These are phyloP conservation scores for Nothopassalora personata DNA, from an alignment of 2,329 filamentous ascomycete genomes.

Conservation along the genomic window DNA sequence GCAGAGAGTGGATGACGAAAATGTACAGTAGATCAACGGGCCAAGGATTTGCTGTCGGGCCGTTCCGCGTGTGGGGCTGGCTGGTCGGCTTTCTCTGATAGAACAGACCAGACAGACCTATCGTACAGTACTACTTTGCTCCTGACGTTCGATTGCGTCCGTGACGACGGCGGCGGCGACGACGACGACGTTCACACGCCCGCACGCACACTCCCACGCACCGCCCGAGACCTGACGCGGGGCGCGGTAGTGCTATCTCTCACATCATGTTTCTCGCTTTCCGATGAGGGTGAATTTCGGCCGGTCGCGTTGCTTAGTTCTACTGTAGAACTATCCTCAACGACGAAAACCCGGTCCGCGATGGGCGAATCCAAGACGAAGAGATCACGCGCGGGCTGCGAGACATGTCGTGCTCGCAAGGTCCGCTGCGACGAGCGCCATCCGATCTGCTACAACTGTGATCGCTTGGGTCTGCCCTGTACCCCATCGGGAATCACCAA, in stretches of 20 bases:
- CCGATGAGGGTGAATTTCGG: not conserved
- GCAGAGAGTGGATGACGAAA: not conserved
- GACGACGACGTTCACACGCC: not conserved
- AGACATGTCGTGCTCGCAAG: constrained; percentile 23
- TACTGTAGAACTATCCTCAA: not conserved
- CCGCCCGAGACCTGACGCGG: not conserved
- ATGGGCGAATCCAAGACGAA: constrained; percentile 10
- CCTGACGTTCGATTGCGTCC: not conserved
- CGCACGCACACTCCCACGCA: not conserved
- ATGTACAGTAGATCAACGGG: not conserved
- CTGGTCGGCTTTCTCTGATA: not conserved
- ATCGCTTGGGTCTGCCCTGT: constrained; percentile 20
- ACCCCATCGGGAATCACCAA: constrained; percentile 11
- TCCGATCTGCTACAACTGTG: constrained; percentile 19
- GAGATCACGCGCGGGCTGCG: constrained; percentile 17
- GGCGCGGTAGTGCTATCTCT: not conserved
- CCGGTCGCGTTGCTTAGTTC: not conserved
- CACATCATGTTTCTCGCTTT: not conserved
- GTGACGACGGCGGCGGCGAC: not conserved
- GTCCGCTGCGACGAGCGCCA: constrained; percentile 14
- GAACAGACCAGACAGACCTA: no score
- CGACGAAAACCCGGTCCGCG: not conserved
- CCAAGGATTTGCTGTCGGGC: no score
- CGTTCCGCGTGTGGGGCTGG: no score
- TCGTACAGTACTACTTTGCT: no score